Evolutionary conservation across 2,329 filamentous ascomycete species (phyloP).

Genomic region (Dothistroma septosporum): DNA sequence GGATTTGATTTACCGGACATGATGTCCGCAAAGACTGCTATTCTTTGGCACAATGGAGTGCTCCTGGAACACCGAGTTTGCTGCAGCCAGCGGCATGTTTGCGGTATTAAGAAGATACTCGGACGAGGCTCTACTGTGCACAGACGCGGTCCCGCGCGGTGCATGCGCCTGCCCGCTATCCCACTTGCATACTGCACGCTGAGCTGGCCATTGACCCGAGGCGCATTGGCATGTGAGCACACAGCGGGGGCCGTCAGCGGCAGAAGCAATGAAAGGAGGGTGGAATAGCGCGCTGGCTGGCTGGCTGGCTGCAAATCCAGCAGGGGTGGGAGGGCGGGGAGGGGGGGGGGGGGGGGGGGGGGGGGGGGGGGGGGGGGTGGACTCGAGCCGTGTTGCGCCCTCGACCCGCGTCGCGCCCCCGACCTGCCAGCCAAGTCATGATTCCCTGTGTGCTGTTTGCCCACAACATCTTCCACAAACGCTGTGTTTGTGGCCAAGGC

Average conservation of each 20-base stretch:
- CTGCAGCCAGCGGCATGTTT: not conserved
- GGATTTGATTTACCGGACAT: not conserved
- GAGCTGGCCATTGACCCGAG: not conserved
- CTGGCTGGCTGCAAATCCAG: too few species aligned
- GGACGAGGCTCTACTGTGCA: not conserved
- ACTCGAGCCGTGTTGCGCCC: too few species aligned
- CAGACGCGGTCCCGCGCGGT: not conserved
- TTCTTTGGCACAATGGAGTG: not conserved
- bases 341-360: too few species aligned
- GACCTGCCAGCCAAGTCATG: too few species aligned
- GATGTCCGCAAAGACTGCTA: not conserved
- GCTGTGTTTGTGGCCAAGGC: not conserved
- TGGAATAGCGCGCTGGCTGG: not conserved
- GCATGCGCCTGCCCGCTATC: not conserved
- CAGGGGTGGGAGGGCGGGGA: too few species aligned
- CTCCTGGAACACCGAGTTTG: not conserved
- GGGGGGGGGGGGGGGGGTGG: too few species aligned
- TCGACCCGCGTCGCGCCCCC: too few species aligned
- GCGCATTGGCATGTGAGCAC: not conserved
- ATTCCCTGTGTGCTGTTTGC: too few species aligned
- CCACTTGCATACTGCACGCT: not conserved
- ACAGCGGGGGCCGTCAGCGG: not conserved
- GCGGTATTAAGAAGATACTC: not conserved
- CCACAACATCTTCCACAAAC: not conserved
- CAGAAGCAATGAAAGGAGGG: not conserved